Conservation (phyloP, 345 rosid species). For the Odontarrhena argentea region DNA sequence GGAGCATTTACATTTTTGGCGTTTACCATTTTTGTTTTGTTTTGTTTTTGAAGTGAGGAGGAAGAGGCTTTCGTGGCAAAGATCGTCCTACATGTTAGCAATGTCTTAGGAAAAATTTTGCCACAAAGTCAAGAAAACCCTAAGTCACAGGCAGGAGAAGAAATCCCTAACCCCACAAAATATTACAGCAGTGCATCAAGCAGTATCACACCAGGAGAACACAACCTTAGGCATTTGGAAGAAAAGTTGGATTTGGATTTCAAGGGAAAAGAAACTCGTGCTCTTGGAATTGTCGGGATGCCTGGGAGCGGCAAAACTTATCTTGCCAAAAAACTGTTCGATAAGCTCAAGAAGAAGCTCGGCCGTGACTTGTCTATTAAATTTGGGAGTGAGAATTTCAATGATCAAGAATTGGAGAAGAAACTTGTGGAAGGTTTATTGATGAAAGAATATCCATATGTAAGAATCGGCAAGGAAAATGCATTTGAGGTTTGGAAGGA, state of each 20-base stretch:
- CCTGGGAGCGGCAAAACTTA: constrained; percentile 35
- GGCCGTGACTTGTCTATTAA: rapidly evolving
- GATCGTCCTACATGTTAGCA: background rate
- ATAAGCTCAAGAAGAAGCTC: background rate
- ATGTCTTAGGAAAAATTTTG: background rate
- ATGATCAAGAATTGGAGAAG: background rate
- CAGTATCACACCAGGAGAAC: background rate
- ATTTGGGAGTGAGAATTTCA: background rate
- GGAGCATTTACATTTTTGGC: too few species aligned
- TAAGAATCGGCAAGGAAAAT: background rate
- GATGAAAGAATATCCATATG: too few species aligned
- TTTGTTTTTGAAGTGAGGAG: background rate
- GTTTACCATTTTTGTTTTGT: background rate
- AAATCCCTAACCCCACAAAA: background rate
- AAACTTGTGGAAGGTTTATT: background rate
- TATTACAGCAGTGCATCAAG: background rate
- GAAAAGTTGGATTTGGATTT: background rate
- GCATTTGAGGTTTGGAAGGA: background rate
- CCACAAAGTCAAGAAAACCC: background rate
- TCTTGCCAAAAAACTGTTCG: constrained; percentile 1
- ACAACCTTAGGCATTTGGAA: constrained; percentile 12
- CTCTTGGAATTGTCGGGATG: constrained; percentile 26
- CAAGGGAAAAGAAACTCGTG: constrained; percentile 21
- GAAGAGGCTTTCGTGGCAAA: background rate
- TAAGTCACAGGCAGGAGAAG: constrained; percentile 1